Evolutionary conservation across 331 rosid species (phyloP).

Genomic region (Pyrus hybrid): DNA sequence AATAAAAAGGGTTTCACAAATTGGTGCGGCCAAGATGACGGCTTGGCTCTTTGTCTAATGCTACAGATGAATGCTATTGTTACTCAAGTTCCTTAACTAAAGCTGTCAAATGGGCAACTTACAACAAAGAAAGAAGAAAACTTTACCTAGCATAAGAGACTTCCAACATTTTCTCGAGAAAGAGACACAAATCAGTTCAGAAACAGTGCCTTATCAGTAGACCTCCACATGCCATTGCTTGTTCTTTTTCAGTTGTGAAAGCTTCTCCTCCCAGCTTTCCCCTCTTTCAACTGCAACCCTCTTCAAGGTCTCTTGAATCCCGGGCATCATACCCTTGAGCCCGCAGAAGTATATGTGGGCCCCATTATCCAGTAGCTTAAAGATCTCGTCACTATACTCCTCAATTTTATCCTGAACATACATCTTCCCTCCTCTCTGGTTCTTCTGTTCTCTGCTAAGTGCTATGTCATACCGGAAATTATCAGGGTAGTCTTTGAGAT

Average conservation of each 20-base stretch:
- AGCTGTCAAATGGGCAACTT: constrained; percentile 12
- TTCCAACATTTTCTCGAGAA: too few relatives aligned
- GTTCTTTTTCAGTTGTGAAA: constrained; percentile 85
- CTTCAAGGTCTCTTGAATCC: constrained; percentile 90
- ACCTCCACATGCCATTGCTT: constrained; percentile 99
- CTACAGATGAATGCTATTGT: background rate
- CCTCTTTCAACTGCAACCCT: constrained; percentile 81
- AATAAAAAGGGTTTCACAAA: constrained; percentile 3
- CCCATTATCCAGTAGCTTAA: constrained; percentile 68
- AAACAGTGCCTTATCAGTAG: constrained; percentile 37
- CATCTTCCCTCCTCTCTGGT: constrained; percentile 85
- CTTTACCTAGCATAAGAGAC: background rate
- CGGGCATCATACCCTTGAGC: constrained; percentile 98
- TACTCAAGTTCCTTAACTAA: constrained; percentile 16
- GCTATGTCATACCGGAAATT: constrained; percentile 75
- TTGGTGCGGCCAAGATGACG: constrained; percentile 15
- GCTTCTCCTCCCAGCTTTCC: constrained; percentile 89
- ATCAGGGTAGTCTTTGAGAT: constrained; percentile 69
- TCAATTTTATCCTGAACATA: constrained; percentile 97
- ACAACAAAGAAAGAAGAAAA: background rate
- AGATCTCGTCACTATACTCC: constrained; percentile 85
- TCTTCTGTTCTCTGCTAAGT: constrained; percentile 89
- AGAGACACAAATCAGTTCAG: background rate
- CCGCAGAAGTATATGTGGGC: constrained; percentile 98
- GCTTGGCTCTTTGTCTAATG: constrained; percentile 3